Conservation (phyloP, 768 basidiomycete species). For the Naganishia vaughanmartiniae region DNA sequence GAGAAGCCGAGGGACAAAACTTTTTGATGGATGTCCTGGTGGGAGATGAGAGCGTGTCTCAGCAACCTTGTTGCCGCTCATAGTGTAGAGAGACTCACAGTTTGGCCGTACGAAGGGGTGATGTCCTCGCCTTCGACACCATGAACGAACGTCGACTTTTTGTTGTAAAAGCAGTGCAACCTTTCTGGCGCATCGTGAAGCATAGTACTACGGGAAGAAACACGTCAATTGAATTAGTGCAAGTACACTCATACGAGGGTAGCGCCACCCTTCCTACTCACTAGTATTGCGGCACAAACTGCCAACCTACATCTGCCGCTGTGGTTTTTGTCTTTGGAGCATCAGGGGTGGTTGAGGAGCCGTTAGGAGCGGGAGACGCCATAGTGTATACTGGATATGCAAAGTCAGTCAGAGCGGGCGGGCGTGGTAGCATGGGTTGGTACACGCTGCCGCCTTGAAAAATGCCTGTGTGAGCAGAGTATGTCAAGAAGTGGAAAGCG, state of each 20-base stretch:
- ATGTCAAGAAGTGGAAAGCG: too few relatives aligned
- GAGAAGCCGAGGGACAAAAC: constrained; percentile 90
- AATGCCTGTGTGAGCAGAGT: too few relatives aligned
- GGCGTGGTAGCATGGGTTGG: neutral
- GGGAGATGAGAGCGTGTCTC: neutral
- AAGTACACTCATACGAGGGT: neutral
- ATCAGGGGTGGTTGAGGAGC: constrained; percentile 5
- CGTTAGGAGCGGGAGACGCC: constrained; percentile 11
- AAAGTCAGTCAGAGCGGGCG: neutral
- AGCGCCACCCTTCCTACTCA: constrained; percentile 35
- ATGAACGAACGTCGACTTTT: constrained; percentile 94
- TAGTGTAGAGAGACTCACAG: constrained; percentile 59
- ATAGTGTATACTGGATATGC: constrained; percentile 1
- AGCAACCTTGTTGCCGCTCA: neutral
- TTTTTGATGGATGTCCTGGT: constrained; percentile 92
- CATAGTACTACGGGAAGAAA: constrained; percentile 61
- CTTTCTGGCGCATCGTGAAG: constrained; percentile 96
- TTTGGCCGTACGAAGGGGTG: constrained; percentile 84
- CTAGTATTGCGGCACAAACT: constrained; percentile 99
- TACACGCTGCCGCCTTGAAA: too few relatives aligned
- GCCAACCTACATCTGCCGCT: constrained; percentile 91
- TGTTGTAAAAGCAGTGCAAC: constrained; percentile 98
- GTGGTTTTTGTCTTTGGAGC: constrained; percentile 14
- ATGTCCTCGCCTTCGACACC: constrained; percentile 94
- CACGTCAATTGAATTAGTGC: neutral